These are phyloP conservation scores for Vaucheria bursata DNA, from an alignment of 352 stramenopile genomes.

Conservation along the genomic window DNA sequence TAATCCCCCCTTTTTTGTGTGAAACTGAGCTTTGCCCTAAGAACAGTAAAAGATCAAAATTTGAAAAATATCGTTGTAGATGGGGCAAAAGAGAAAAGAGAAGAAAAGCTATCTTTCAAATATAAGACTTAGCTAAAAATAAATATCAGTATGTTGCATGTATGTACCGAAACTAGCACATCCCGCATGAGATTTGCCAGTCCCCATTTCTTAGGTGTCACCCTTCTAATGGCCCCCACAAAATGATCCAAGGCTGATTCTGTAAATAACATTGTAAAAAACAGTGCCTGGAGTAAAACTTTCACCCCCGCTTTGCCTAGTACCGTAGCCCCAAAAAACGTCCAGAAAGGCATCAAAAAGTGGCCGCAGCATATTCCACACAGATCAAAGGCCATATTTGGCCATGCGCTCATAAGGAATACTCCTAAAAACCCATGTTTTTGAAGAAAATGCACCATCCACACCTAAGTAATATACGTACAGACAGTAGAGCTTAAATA, in stretches of 20 bases:
- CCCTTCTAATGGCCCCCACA: slow-evolving; percentile 13
- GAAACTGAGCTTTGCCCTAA: slow-evolving; percentile 11
- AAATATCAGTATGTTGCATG: too few relatives aligned
- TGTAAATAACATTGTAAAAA: slow-evolving; percentile 43
- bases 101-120: too few relatives aligned
- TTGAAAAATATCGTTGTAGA: too few relatives aligned
- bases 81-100: too few relatives aligned
- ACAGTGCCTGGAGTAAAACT: slow-evolving; percentile 31
- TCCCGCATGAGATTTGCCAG: slow-evolving; percentile 15
- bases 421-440: slow-evolving; percentile 82
- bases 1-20: slow-evolving; percentile 8
- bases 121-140: too few relatives aligned
- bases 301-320: slow-evolving; percentile 63
- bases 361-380: slow-evolving; percentile 86
- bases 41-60: too few relatives aligned
- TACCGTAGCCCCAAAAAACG: slow-evolving; percentile 83
- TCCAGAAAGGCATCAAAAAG: slow-evolving; percentile 87
- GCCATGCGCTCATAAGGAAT: slow-evolving; percentile 81
- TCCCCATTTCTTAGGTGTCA: slow-evolving; percentile 22
- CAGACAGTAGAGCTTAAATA: too few relatives aligned
- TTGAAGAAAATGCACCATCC: slow-evolving; percentile 81
- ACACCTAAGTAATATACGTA: too few relatives aligned
- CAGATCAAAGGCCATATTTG: slow-evolving; percentile 85
- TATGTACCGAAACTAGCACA: slow-evolving; percentile 21
- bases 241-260: slow-evolving; percentile 30